Conservation (phyloP, 768 basidiomycete genomes). For the Russula emetica region DNA sequence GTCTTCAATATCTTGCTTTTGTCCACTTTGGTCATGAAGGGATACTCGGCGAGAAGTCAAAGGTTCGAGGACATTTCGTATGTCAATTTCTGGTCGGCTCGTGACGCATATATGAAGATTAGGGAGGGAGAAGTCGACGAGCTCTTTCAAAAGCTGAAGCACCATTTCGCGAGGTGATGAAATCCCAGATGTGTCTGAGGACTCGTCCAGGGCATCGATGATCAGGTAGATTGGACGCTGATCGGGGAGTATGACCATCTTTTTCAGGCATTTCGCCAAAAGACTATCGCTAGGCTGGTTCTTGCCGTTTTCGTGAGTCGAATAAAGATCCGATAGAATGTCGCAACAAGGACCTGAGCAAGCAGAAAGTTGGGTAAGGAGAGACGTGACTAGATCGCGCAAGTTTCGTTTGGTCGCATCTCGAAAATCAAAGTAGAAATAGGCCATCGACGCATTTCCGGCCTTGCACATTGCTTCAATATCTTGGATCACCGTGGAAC, state of each 20-base stretch:
- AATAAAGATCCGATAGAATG: background rate
- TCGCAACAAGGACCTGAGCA: background rate
- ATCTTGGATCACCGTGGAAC: conserved; percentile 6
- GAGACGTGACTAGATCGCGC: background rate
- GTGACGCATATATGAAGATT: conserved; percentile 6
- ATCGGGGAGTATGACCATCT: background rate
- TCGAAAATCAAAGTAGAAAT: conserved; percentile 8
- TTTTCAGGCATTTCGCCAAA: background rate
- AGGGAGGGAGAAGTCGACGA: background rate
- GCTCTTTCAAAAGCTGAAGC: background rate
- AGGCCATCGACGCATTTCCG: background rate
- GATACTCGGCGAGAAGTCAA: background rate
- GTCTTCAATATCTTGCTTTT: background rate
- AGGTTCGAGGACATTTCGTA: conserved; percentile 1
- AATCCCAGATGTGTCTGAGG: background rate
- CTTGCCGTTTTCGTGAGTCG: no score
- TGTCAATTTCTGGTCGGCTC: conserved; percentile 8
- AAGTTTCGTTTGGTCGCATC: background rate
- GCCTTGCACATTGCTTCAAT: background rate
- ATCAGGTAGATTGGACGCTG: conserved; percentile 5
- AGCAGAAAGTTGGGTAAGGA: conserved; percentile 8
- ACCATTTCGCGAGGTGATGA: background rate
- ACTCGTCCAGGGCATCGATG: conserved; percentile 12
- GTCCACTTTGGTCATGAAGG: conserved; percentile 8
- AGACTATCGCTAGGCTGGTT: no score